Conservation (phyloP, 2,329 filamentous ascomycete species). For the Aspergillus pseudoglaucus region DNA sequence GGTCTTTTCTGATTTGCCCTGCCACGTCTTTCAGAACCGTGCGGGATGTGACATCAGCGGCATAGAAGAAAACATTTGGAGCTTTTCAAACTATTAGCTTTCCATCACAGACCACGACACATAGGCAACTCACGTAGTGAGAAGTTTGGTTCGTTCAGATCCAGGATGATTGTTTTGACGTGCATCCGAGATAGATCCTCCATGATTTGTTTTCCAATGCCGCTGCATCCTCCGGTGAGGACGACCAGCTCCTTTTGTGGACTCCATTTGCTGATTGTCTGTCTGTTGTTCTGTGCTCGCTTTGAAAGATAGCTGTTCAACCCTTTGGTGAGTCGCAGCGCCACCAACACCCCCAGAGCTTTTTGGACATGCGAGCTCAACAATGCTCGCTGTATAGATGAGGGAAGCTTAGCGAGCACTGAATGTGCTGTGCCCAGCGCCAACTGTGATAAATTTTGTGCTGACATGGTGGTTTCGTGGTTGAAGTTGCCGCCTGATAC, state of each 20-base stretch:
- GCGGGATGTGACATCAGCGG: constrained; percentile 21
- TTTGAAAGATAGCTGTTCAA: constrained; percentile 1
- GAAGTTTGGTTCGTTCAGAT: neutral
- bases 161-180: constrained; percentile 9
- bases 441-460: neutral
- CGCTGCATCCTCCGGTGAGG: constrained; percentile 14
- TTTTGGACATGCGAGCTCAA: neutral
- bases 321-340: neutral
- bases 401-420: neutral
- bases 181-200: constrained; percentile 7
- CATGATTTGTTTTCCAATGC: constrained; percentile 16
- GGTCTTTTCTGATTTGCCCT: constrained; percentile 20
- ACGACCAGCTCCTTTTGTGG: constrained; percentile 11
- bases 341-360: neutral
- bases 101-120: neutral
- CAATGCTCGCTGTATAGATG: neutral
- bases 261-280: constrained; percentile 3
- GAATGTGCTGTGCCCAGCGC: neutral
- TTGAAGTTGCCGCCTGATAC: neutral
- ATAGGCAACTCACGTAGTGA: neutral
- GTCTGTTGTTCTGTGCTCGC: constrained; percentile 2
- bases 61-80: constrained; percentile 17
- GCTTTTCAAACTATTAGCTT: constrained; percentile 3
- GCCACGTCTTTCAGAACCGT: constrained; percentile 17
- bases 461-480: neutral